phyloP scores from a whole-genome alignment of 2,329 filamentous ascomycete genomes.

The Penicillium sp. region DNA sequence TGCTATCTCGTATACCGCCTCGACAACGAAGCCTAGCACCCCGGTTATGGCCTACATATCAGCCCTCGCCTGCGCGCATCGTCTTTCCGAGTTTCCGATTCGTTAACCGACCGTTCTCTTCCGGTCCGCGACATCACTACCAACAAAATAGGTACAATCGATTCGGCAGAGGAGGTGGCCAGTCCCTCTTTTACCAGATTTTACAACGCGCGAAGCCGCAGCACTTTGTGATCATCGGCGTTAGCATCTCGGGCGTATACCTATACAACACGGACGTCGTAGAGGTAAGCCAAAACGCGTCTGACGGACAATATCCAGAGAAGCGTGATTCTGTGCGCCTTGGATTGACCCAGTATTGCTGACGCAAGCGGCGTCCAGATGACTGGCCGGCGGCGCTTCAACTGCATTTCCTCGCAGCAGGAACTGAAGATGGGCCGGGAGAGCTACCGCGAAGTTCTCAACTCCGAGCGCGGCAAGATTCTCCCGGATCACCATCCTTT shows the following conservation, averaged over 20 bases:
- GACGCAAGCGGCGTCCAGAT: conserved; percentile 36
- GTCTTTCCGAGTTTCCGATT: not conserved
- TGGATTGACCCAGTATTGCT: too few species aligned
- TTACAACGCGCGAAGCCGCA: conserved; percentile 24
- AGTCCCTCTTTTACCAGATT: conserved; percentile 17
- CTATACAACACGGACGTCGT: conserved; percentile 57
- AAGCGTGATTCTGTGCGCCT: too few species aligned
- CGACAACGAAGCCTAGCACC: conserved; percentile 2
- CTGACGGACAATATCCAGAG: too few species aligned
- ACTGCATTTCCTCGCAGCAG: conserved; percentile 48
- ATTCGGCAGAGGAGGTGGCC: conserved; percentile 11
- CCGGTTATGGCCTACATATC: not conserved
- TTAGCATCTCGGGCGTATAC: conserved; percentile 49
- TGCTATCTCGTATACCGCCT: too few species aligned
- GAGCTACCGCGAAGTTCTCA: conserved; percentile 50
- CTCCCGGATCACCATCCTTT: conserved; percentile 51
- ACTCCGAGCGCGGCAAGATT: conserved; percentile 47
- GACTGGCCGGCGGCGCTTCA: conserved; percentile 58
- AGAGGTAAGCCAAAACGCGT: conserved; percentile 47
- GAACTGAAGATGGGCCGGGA: conserved; percentile 47
- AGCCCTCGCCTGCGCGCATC: not conserved
- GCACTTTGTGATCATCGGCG: conserved; percentile 39
- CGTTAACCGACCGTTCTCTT: conserved; percentile 10
- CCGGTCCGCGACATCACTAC: conserved; percentile 5
- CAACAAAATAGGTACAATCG: conserved; percentile 21